Evolutionary conservation across 2,329 filamentous ascomycete genomes (phyloP).

Genomic region (Botrytis medusae): DNA sequence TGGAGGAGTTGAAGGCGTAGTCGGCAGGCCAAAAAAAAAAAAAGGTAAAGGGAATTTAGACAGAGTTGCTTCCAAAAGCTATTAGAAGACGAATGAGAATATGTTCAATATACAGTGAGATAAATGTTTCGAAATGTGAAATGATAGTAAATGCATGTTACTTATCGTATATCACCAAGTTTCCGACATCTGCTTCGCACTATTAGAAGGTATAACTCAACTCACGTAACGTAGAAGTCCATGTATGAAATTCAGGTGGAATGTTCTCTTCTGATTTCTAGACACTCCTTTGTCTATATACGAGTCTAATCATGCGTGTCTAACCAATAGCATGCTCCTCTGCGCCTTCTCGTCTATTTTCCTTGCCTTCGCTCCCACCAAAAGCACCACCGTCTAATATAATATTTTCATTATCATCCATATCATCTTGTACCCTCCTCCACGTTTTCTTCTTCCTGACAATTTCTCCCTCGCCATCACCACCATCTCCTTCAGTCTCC

Average conservation of each 20-base stretch:
- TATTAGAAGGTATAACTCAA: background rate
- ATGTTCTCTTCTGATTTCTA: background rate
- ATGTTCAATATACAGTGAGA: background rate
- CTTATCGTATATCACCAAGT: background rate
- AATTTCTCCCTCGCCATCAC: constrained; percentile 21
- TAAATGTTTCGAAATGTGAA: background rate
- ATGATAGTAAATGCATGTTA: background rate
- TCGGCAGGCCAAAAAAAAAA: background rate
- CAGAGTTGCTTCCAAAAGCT: background rate
- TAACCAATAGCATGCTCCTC: constrained; percentile 15
- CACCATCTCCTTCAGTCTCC: constrained; percentile 21
- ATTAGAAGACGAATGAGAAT: background rate
- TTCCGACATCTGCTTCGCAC: background rate
- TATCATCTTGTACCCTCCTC: constrained; percentile 45
- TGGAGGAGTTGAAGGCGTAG: constrained; percentile 52
- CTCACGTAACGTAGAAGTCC: background rate
- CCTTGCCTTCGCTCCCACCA: constrained; percentile 27
- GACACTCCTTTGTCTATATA: background rate
- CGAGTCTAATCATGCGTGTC: background rate
- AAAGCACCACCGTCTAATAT: constrained; percentile 44
- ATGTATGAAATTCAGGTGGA: no score
- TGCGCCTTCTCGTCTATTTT: constrained; percentile 27
- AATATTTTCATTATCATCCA: constrained; percentile 44
- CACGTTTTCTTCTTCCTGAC: constrained; percentile 39
- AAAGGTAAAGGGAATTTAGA: background rate